Evolutionary conservation across 164 flowering plant species (phyloP), one percentile per base, ranked within the genome.

Genomic region (Stephania yunnanensis): DNA sequence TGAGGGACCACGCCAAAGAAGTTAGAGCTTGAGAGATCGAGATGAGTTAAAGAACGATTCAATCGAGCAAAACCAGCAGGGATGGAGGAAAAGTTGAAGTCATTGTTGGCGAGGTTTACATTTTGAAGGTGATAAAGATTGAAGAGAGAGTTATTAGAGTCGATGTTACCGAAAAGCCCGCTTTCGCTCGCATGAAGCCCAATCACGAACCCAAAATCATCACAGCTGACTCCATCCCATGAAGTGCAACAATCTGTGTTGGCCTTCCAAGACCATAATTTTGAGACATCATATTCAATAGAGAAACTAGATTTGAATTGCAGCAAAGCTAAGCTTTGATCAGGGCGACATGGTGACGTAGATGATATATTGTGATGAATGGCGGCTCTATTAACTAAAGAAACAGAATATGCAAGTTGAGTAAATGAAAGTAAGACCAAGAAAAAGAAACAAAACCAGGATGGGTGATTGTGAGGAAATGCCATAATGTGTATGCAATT

Each of bases 1-100:
- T 65, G n/a, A 0, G 84, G 91, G 25, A 75, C 75, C 30, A 84
- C 87, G 6, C 89, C 87, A 0, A 12, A 17, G 22, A 88, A 86
- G 17, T 81, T 79, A 12, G 90, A 74, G 55, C 78, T 58, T 5
- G 89, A 87, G 67, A 89, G 64, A 72, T 90, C 83, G 76, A 89
- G 85, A 71, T 78, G 63, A 5, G 20, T 76, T 79, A 87, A 72
- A 52, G 55, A 15, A 10, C 78, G 76, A 0, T 69, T 7, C 6
- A 89, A 82, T 2, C 15, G 13, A 58, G 13, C 6, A 17, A 89
- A 61, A 46, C 78, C 73, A 42, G 78, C 11, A 4, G 89, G 91
- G 55, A 87, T 82, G 1, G 58, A 10, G 29, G 45, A 25, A 31
- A 63, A 48, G 10, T 29, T 63, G 83, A 88, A 81, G 70, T 3